Percentiles rank a stretch among this genome's conserved stretches.
These are phyloP conservation scores for Dionaea muscipula DNA, from an alignment of 179 eudicot genomes.

Conservation along the genomic window DNA sequence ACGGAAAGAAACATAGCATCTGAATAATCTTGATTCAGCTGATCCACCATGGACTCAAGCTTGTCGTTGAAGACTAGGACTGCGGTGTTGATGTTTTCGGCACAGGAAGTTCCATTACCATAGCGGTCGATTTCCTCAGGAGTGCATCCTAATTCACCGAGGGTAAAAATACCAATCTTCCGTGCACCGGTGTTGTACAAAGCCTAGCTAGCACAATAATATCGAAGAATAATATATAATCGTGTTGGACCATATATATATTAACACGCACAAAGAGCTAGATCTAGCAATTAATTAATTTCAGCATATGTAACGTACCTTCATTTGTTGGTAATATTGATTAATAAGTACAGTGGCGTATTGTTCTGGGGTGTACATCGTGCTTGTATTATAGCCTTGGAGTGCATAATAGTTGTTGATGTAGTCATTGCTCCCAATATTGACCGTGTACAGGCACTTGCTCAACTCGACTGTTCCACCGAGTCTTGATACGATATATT, in stretches of 20 bases:
- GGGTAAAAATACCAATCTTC: conserved; percentile 22
- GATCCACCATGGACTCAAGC: conserved; percentile 14
- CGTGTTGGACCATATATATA: too few relatives aligned
- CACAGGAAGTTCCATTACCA: conserved; percentile 20
- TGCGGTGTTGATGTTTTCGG: conserved; percentile 43
- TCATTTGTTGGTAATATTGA: conserved; percentile 21
- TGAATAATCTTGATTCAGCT: conserved; percentile 12
- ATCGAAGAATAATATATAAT: background rate
- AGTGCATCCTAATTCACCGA: conserved; percentile 20
- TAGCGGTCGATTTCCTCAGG: conserved; percentile 5
- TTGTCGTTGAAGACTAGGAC: conserved; percentile 32
- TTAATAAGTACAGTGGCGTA: conserved; percentile 23
- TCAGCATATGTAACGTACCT: conserved; percentile 7
- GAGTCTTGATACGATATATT: conserved; percentile 11
- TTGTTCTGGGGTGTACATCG: conserved; percentile 18
- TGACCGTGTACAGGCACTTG: conserved; percentile 30
- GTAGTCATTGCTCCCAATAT: conserved; percentile 43
- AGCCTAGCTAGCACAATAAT: background rate
- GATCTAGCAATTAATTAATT: background rate
- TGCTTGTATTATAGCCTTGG: conserved; percentile 14
- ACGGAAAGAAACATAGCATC: conserved; percentile 19
- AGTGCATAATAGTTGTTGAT: conserved; percentile 36
- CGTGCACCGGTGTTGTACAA: conserved; percentile 22
- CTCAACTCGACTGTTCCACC: conserved; percentile 8
- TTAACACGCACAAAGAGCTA: background rate